Evolutionary conservation across 352 stramenopile species (phyloP), one percentile per base, ranked within the genome.

Genomic region (Pythium vanterpoolii): DNA sequence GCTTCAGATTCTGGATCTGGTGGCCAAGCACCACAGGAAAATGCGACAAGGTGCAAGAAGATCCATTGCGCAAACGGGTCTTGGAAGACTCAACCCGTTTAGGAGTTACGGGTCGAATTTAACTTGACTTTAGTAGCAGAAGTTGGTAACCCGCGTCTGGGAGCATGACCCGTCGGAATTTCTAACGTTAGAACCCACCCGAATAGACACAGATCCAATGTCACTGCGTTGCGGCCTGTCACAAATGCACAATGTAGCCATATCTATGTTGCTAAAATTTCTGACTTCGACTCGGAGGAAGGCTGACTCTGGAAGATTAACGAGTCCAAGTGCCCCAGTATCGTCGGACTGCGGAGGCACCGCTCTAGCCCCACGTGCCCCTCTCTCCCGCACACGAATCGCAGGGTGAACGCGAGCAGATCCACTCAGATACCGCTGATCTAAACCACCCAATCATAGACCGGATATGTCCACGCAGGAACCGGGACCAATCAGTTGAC

Each of bases 61-160:
- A 13, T 16, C 19, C 18, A 62, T 69, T 69, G 62, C 62, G 62
- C 62, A 69, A 69, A 69, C 62, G 62, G 62, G 52, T 53, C 14
- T n/a, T 14, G 11, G 24, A 8, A n/a, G 18, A 26, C 26, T 39
- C 7, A 18, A 44, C 47, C 31, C 47, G 33, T 55, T 55, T 26
- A 28, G 7, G 6, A 1, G 13, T 11, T 1, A 4, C 23, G 3
- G 11, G 13, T 33, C 23, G 0, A 19, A 1, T 52, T 42, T n/a
- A 28, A 19, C 7, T 44, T 43, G 18, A 44, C 31, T 46, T 30
- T 18, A 36, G 33, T 46, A 36, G 16, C 16, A 3, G n/a, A 44
- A 18, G n/a, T 42, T 13, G 11, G n/a, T 18, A 16, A 27, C n/a
- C 18, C 40, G 40, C n/a, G 40, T 46, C 40, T 28, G 19, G n/a